Conservation (phyloP, 495 filamentous ascomycete species). For the Penicillium subrubescens region DNA sequence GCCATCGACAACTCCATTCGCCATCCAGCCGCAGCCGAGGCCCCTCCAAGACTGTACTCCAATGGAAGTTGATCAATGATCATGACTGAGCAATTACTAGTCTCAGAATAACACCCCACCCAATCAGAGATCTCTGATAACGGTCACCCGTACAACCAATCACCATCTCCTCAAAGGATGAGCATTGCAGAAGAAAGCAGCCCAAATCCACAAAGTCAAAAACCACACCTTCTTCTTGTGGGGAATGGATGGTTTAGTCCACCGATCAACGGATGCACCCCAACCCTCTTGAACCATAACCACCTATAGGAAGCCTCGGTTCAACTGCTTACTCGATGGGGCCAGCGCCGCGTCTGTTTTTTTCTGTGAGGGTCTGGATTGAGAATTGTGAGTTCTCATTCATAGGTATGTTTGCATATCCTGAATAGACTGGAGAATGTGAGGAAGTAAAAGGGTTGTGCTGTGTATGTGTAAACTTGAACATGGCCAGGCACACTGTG, state of each 20-base stretch:
- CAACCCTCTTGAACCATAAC: neutral
- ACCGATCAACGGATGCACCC: slow-evolving; percentile 1
- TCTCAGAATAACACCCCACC: neutral
- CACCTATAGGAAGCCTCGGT: neutral
- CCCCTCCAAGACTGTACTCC: neutral
- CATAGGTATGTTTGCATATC: no score
- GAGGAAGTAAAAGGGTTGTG: no score
- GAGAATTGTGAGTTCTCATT: no score
- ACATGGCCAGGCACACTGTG: neutral
- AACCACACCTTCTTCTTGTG: neutral
- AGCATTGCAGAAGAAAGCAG: neutral
- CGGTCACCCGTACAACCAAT: neutral
- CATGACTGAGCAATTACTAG: neutral
- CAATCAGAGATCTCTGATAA: slow-evolving; percentile 2
- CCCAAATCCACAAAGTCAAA: neutral
- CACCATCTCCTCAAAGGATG: neutral
- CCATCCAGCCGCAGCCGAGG: neutral
- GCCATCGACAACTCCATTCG: neutral
- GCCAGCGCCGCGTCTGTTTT: neutral
- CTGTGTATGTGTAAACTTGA: no score
- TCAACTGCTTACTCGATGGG: slow-evolving; percentile 2
- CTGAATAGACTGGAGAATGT: no score
- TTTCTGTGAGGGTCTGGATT: no score
- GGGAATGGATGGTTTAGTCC: neutral
- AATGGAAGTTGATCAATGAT: neutral